Evolutionary conservation across 441 rosid genomes (phyloP).

Genomic region (Populus hybrid): DNA sequence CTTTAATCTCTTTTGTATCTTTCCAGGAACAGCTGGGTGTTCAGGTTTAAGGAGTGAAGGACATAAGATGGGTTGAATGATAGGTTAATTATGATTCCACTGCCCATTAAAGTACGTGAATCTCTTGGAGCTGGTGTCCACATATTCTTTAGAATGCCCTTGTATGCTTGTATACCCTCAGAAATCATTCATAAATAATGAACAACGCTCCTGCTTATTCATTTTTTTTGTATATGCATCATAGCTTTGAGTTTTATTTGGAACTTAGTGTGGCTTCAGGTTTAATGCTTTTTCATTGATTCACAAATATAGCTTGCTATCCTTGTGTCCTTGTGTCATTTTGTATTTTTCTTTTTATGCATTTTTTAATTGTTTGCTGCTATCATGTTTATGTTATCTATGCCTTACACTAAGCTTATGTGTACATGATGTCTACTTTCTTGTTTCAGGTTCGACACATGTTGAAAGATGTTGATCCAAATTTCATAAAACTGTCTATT

Average conservation of each 20-base stretch:
- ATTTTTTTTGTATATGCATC: neutral
- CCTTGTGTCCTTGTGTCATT: neutral
- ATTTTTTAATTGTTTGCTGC: neutral
- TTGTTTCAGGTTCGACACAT: constrained; percentile 54
- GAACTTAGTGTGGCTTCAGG: neutral
- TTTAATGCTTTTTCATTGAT: neutral
- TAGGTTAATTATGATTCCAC: neutral
- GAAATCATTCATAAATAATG: neutral
- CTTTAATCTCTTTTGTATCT: neutral
- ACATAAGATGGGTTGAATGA: neutral
- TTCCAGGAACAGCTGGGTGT: neutral
- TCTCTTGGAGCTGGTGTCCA: neutral
- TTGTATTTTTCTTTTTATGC: neutral
- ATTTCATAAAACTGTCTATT: constrained; percentile 49
- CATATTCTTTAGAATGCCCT: neutral
- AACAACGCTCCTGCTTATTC: neutral
- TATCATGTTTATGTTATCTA: neutral
- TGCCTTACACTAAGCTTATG: constrained; percentile 1
- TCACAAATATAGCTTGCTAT: neutral
- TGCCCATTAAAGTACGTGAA: neutral
- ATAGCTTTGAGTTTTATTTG: neutral
- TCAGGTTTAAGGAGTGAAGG: neutral
- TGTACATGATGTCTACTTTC: constrained; percentile 7
- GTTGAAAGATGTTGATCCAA: constrained; percentile 58
- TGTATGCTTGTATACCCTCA: neutral